Evolutionary conservation across 192 early-diverging fungal genomes (phyloP), one percentile per base, ranked within the genome.

Genomic region (Linderina pennispora): DNA sequence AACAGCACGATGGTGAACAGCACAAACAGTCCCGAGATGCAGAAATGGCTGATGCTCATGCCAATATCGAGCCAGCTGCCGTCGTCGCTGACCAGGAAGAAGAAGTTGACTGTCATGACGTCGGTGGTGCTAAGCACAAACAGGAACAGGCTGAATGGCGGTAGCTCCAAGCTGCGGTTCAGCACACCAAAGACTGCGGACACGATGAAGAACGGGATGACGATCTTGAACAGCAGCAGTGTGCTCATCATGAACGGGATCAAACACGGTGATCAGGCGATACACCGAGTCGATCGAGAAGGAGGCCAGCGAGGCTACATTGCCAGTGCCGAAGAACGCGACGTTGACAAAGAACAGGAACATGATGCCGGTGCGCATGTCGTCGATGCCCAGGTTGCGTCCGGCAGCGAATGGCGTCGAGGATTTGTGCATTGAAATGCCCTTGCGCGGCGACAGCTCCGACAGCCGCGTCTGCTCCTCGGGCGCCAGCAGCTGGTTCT

Each of bases 41-140:
- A 85, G 66, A 94, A 97, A 58, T 97, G 94, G 45, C 85, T 88
- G 55, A 97, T 97, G 37, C 86, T 89, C 36, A 90, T 93, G 18
- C 94, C 94, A 58, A 97, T 97, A 65, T 97, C 94, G 22, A 97
- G 68, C 94, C 94, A 97, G 40, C 82, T 85, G 9, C 94, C 94
- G 58, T 82, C 74, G 70, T 97, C 94, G 14, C 79, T 55, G 24
- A 97, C 94, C 35, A 95, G 75, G 50, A 88, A 97, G 57, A 97
- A 97, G 57, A 97, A 97, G 76, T 94, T 94, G 44, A 97, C 76
- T 1, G 94, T 94, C 83, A 90, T 89, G 0, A 97, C 75, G 62
- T 97, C 94, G 0, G 87, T 91, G 9, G 89, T 92, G 24, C 81
- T 78, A 9, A 95, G 63, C 6, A 93, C 90, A 39, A 92, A 53